Evolutionary conservation across 169 alveolate genomes (phyloP).

Genomic region (Cytauxzoon felis): DNA sequence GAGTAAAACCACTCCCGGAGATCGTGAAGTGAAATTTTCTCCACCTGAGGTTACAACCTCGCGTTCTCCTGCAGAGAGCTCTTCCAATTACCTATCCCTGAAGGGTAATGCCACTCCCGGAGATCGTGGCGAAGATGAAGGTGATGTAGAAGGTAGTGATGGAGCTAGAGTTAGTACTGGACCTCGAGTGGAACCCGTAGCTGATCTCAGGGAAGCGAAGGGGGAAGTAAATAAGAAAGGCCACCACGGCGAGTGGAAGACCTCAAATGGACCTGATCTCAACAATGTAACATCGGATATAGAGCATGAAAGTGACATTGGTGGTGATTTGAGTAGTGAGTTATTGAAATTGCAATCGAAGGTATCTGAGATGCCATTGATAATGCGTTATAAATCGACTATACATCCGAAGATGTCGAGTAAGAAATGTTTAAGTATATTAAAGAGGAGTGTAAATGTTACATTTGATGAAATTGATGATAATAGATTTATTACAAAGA

Average conservation of each 20-base stretch:
- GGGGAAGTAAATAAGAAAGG: background rate
- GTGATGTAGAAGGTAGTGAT: too few relatives aligned
- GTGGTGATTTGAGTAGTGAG: background rate
- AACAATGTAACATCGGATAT: background rate
- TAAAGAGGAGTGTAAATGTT: background rate
- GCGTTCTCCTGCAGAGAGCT: too few relatives aligned
- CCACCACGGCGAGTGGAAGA: background rate
- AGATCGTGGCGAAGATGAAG: too few relatives aligned
- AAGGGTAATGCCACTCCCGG: too few relatives aligned
- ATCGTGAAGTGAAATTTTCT: too few relatives aligned
- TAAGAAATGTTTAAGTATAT: background rate
- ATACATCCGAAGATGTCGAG: slow-evolving; percentile 4
- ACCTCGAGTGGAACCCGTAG: too few relatives aligned
- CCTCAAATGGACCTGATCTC: background rate
- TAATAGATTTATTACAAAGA: slow-evolving; percentile 14
- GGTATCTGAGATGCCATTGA: slow-evolving; percentile 1
- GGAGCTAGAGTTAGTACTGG: too few relatives aligned
- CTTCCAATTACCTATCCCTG: too few relatives aligned
- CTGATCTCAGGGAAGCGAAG: background rate
- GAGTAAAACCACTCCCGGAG: too few relatives aligned
- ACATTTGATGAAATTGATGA: slow-evolving; percentile 28
- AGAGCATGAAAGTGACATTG: background rate
- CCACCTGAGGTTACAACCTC: background rate
- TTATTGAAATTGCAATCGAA: background rate
- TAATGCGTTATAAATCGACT: slow-evolving; percentile 16